A percentile compares a stretch with the other conserved stretches of the same genome.
Evolutionary conservation across 2,329 filamentous ascomycete species (phyloP).

Genomic region (Ascosphaera pollenicola): DNA sequence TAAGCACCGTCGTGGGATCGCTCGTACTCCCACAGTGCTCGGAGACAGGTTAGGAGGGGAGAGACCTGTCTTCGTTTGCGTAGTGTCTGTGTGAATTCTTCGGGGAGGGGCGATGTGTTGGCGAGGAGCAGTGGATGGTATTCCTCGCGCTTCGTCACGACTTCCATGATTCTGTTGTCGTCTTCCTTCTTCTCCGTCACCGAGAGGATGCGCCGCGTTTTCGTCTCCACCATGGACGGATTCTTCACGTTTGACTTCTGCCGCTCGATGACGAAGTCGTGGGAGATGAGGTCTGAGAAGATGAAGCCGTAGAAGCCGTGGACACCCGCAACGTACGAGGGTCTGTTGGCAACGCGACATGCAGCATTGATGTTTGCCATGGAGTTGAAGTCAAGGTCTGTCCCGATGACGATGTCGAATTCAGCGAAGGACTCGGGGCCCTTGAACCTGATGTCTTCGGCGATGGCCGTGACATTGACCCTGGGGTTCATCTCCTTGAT

Average conservation of each 20-base stretch:
- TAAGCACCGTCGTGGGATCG: conserved; percentile 31
- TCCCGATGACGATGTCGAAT: conserved; percentile 77
- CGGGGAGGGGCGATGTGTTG: conserved; percentile 52
- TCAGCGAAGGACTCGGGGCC: conserved; percentile 50
- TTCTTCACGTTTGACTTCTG: conserved; percentile 52
- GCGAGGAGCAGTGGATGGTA: conserved; percentile 80
- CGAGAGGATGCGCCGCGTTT: conserved; percentile 52
- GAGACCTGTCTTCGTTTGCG: conserved; percentile 53
- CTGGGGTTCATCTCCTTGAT: conserved; percentile 77
- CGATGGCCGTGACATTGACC: conserved; percentile 52
- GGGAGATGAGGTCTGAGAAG: conserved; percentile 77
- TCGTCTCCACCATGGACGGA: conserved; percentile 40
- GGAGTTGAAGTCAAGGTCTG: conserved; percentile 55
- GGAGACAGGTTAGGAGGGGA: conserved; percentile 62
- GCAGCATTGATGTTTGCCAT: conserved; percentile 68
- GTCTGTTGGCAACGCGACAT: conserved; percentile 51
- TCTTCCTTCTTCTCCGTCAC: conserved; percentile 48
- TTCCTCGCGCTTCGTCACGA: conserved; percentile 75
- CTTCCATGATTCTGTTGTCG: conserved; percentile 50
- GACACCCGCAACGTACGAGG: conserved; percentile 73
- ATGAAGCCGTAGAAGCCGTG: conserved; percentile 90
- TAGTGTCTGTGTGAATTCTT: conserved; percentile 46
- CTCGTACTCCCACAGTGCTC: conserved; percentile 78
- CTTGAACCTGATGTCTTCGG: conserved; percentile 43
- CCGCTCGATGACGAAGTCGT: conserved; percentile 76